Base-by-base conservation (phyloP, 2,329 filamentous ascomycete genomes). In the Cladosporium austrohemisphaericum region DNA sequence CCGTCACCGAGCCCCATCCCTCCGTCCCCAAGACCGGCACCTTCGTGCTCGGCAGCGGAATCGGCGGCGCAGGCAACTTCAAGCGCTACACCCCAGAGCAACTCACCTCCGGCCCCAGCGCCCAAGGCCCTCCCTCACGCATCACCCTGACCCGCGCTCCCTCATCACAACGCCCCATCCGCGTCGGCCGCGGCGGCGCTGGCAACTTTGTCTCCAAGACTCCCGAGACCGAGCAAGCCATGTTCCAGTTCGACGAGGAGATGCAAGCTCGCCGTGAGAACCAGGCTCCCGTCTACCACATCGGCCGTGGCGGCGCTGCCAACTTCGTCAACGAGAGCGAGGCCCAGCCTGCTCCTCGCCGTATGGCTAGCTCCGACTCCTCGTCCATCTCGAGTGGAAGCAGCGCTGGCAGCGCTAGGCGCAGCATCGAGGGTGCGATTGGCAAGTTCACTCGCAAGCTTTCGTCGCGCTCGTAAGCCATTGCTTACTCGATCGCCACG, bases 161-260 rank as follows among this genome's bases (percentile, higher is more conserved):
- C 60, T 47, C 44, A 22, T 47, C 44, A 22, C 69, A 72, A 35
- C 66, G 72, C 52, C 75, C 76, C 69, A 10, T 44, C 40, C 84
- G 84, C 48, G 64, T 73, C 47, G 78, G 79, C 53, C 76, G 78
- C 37, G 79, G 80, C 53, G 79, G 80, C 51, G 77, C 76, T 11
- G 80, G 79, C 60, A 83, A 83, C 63, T 75, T 78, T 52, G 73
- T 68, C 65, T 68, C 59, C 23, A 60, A 76, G 54, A 75, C 76
- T 51, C 58, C 64, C 52, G 70, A 65, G 52, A 65, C 66, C 52
- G 67, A 83, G 58, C 73, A 78, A 32, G 74, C 77, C 60, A 82
- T 84, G 64, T 84, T 84, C 73, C 78, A 76, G 66, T 87, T 87
- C 68, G 81, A 85, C 65, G 81, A 84, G 69, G 81, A 84, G 60